A percentile compares a stretch with the other conserved stretches of the same genome.
Conservation (phyloP, 2,329 filamentous ascomycete species). For the Xylariaceae sp. region DNA sequence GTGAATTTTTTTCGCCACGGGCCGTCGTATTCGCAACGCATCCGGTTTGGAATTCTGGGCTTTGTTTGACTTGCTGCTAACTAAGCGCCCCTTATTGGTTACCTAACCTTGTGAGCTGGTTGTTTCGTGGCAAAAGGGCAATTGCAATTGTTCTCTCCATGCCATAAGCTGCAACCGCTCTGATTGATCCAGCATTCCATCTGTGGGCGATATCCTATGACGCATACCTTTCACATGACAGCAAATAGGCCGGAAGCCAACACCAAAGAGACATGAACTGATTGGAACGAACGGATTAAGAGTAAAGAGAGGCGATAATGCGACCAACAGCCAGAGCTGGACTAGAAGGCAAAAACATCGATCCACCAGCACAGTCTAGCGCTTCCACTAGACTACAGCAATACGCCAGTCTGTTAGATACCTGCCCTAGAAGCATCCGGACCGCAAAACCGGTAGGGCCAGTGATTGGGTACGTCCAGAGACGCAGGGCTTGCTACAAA, state of each 20-base stretch:
- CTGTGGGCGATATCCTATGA: neutral
- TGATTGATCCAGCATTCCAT: neutral
- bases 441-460: slow-evolving; percentile 16
- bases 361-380: neutral
- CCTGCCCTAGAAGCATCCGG: slow-evolving; percentile 8
- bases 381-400: neutral
- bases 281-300: neutral
- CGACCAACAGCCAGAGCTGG: slow-evolving; percentile 8
- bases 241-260: neutral
- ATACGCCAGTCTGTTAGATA: neutral
- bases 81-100: neutral
- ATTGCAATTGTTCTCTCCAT: neutral
- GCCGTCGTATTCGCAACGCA: neutral
- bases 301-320: slow-evolving; percentile 7
- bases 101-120: neutral
- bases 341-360: neutral
- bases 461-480: slow-evolving; percentile 8
- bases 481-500: slow-evolving; percentile 16
- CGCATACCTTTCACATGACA: neutral
- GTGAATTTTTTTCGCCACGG: neutral
- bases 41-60: neutral
- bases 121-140: neutral
- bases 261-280: slow-evolving; percentile 1
- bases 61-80: neutral
- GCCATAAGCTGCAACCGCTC: neutral